A percentile compares a stretch with the other conserved stretches of the same genome.
phyloP scores from a whole-genome alignment of 2,329 filamentous ascomycete genomes.

The Ophiostoma ips region DNA sequence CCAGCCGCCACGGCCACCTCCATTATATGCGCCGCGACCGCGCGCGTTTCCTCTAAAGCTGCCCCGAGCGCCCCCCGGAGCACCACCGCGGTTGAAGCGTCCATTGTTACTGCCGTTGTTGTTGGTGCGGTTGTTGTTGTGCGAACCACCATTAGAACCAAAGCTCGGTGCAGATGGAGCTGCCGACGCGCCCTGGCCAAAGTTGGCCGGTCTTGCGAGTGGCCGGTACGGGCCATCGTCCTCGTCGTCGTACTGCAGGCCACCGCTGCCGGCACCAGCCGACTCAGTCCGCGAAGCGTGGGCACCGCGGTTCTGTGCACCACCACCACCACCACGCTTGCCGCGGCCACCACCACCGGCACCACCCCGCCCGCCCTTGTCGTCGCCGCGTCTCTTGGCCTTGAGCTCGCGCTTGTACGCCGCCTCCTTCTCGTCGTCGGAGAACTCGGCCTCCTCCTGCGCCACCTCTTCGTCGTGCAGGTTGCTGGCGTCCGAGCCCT shows the following conservation, averaged over 20 bases:
- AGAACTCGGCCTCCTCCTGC: slow-evolving; percentile 85
- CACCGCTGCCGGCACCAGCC: slow-evolving; percentile 16
- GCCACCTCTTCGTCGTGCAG: slow-evolving; percentile 83
- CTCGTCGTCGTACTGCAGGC: slow-evolving; percentile 53
- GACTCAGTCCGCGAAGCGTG: slow-evolving; percentile 28
- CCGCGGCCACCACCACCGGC: background rate
- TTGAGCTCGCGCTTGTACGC: slow-evolving; percentile 61
- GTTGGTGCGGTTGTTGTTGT: too few relatives aligned
- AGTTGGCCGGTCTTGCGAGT: slow-evolving; percentile 51
- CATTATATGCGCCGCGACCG: slow-evolving; percentile 1
- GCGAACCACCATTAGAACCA: too few relatives aligned
- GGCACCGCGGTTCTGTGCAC: background rate
- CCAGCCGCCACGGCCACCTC: slow-evolving; percentile 14
- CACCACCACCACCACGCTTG: background rate
- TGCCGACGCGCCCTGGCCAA: slow-evolving; percentile 29
- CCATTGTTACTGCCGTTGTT: slow-evolving; percentile 22
- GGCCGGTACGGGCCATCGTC: slow-evolving; percentile 60
- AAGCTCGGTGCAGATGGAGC: slow-evolving; percentile 26
- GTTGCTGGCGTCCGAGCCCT: slow-evolving; percentile 89
- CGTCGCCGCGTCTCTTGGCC: slow-evolving; percentile 38
- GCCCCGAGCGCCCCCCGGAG: slow-evolving; percentile 16
- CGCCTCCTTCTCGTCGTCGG: slow-evolving; percentile 87
- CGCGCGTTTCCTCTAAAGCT: slow-evolving; percentile 2
- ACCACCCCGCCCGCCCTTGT: background rate
- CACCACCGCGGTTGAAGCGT: slow-evolving; percentile 22